Evolutionary conservation across 441 rosid species (phyloP).

Genomic region (Euphorbia schlechtendalii): DNA sequence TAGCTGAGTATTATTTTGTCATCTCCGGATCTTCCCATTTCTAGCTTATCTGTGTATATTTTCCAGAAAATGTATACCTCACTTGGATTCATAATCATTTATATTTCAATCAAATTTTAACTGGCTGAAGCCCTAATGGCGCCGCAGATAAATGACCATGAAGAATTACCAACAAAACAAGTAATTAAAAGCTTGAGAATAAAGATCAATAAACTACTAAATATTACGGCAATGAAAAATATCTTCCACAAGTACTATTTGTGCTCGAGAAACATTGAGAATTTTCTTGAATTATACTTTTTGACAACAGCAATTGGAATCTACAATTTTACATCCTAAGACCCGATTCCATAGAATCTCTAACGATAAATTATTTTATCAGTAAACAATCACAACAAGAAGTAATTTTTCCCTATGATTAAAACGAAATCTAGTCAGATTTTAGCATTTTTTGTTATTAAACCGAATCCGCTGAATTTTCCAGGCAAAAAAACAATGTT

Average conservation of each 20-base stretch:
- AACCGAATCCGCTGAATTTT: neutral
- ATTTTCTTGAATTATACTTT: no score
- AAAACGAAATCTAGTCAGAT: neutral
- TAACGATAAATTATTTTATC: neutral
- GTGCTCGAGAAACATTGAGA: no score
- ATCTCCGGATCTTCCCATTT: conserved; percentile 40
- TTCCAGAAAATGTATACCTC: conserved; percentile 1
- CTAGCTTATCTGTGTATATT: neutral
- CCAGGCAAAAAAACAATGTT: neutral
- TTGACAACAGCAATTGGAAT: no score
- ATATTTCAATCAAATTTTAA: neutral
- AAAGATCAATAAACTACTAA: no score
- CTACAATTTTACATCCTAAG: no score
- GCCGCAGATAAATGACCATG: neutral
- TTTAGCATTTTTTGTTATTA: neutral
- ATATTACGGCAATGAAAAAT: no score
- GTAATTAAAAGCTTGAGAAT: no score
- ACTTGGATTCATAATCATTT: no score
- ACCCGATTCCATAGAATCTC: no score
- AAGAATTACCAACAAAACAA: no score
- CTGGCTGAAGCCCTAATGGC: neutral
- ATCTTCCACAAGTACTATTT: no score
- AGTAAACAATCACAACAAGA: neutral
- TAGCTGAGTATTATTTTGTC: conserved; percentile 64
- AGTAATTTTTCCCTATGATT: neutral